Percentiles rank a stretch among this genome's conserved stretches.
These are phyloP conservation scores for Lactuca saligna DNA, from an alignment of 129 eudicot genomes.

Conservation along the genomic window DNA sequence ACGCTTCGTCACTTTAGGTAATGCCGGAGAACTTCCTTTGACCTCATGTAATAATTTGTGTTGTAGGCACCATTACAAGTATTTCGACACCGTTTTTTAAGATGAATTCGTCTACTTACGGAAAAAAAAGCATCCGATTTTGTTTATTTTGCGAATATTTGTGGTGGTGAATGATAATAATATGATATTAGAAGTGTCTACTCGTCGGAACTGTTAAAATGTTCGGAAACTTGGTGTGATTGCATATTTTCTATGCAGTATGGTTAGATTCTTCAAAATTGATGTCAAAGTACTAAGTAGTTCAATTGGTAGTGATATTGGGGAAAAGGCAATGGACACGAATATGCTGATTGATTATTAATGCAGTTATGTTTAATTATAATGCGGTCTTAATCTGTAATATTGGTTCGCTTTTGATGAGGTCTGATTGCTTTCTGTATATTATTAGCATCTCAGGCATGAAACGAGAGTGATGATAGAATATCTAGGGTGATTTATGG, in stretches of 20 bases:
- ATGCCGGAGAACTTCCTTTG: slow-evolving; percentile 18
- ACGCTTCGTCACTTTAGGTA: slow-evolving; percentile 25
- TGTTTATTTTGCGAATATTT: slow-evolving; percentile 7
- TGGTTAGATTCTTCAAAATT: slow-evolving; percentile 6
- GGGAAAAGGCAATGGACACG: background rate
- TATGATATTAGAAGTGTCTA: background rate
- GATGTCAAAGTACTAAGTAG: slow-evolving; percentile 2
- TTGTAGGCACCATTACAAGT: background rate
- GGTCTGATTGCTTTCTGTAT: slow-evolving; percentile 1
- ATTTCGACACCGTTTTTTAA: background rate
- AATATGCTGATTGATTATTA: slow-evolving; percentile 1
- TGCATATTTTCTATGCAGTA: slow-evolving; percentile 3
- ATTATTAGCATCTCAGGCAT: slow-evolving; percentile 2
- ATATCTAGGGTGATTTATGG: slow-evolving; percentile 3
- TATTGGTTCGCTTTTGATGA: slow-evolving; percentile 4
- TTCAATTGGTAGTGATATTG: background rate
- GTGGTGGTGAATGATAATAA: slow-evolving; percentile 3
- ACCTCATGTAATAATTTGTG: slow-evolving; percentile 15
- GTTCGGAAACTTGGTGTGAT: slow-evolving; percentile 16
- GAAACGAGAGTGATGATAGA: background rate
- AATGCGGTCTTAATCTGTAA: slow-evolving; percentile 11
- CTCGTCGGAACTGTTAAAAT: background rate
- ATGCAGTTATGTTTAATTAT: slow-evolving; percentile 12
- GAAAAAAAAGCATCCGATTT: slow-evolving; percentile 10
- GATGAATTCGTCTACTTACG: slow-evolving; percentile 3